phyloP scores from a whole-genome alignment of 371 early-diverging fungal genomes.

The Amoeboaphelidium occidentale region DNA sequence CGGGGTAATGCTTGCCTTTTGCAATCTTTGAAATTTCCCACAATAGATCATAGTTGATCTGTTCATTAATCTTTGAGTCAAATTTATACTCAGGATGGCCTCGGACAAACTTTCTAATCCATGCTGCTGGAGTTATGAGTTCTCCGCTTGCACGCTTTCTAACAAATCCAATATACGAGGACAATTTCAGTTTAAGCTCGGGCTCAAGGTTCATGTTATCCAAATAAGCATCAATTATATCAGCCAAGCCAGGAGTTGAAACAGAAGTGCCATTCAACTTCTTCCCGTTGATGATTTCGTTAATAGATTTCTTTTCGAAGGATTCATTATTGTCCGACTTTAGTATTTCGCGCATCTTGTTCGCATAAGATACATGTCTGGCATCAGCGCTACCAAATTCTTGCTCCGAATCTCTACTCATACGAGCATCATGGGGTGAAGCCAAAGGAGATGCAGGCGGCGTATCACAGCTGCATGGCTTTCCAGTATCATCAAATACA shows the following conservation, averaged over 20 bases:
- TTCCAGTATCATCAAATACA: constrained; percentile 22
- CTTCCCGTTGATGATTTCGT: constrained; percentile 87
- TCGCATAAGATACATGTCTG: not conserved
- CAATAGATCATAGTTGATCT: constrained; percentile 63
- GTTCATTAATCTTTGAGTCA: constrained; percentile 60
- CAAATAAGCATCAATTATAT: constrained; percentile 3
- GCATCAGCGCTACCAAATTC: not conserved
- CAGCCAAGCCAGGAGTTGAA: constrained; percentile 3
- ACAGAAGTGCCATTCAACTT: constrained; percentile 10
- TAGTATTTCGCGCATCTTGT: constrained; percentile 6
- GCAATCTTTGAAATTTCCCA: not conserved
- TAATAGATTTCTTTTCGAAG: constrained; percentile 50
- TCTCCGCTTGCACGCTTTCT: constrained; percentile 52
- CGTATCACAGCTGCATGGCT: not conserved
- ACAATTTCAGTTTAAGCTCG: constrained; percentile 30
- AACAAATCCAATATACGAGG: constrained; percentile 55
- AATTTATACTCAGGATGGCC: constrained; percentile 72
- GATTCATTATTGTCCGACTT: constrained; percentile 21
- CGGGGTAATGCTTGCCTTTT: not conserved
- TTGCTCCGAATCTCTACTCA: not conserved
- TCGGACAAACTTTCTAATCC: constrained; percentile 68
- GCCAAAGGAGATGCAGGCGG: constrained; percentile 4
- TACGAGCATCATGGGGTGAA: too few species aligned
- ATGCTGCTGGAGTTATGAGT: constrained; percentile 71
- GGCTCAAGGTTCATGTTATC: not conserved